Conservation (phyloP, 2,329 filamentous ascomycete species). For the Diaporthe ampelina region DNA sequence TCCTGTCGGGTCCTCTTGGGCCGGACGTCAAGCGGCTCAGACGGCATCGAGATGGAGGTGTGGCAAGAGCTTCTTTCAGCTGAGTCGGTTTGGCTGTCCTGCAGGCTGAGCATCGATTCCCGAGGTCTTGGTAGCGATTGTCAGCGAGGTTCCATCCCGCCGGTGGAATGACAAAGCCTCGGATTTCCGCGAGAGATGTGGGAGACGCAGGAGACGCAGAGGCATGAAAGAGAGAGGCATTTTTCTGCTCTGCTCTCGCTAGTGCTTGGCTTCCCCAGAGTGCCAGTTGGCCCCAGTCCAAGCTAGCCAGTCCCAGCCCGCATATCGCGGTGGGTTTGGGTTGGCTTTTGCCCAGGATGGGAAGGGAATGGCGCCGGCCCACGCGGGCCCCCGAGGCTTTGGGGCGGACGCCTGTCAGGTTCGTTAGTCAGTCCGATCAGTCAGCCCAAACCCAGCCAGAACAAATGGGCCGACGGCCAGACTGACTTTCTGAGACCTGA, state of each 20-base stretch:
- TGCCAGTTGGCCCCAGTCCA: slow-evolving; percentile 18
- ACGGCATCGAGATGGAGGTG: slow-evolving; percentile 16
- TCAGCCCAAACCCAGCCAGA: background rate
- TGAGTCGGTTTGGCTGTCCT: background rate
- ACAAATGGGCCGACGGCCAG: background rate
- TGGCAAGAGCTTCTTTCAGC: slow-evolving; percentile 19
- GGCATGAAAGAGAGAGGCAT: slow-evolving; percentile 31
- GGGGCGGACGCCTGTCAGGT: slow-evolving; percentile 16
- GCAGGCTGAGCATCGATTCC: slow-evolving; percentile 28
- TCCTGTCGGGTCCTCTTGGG: background rate
- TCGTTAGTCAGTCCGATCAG: background rate
- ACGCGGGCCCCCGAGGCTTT: slow-evolving; percentile 29
- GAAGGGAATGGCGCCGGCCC: slow-evolving; percentile 3
- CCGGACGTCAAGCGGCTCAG: slow-evolving; percentile 9
- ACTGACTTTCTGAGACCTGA: background rate
- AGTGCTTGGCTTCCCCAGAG: slow-evolving; percentile 36
- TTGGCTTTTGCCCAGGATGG: background rate
- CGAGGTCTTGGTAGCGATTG: slow-evolving; percentile 34
- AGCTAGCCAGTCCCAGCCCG: slow-evolving; percentile 14
- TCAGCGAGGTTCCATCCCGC: slow-evolving; percentile 19
- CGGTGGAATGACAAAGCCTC: slow-evolving; percentile 27
- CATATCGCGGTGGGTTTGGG: background rate
- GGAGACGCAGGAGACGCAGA: background rate
- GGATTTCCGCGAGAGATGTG: slow-evolving; percentile 29
- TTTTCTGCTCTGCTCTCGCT: background rate